Evolutionary conservation across 2,329 filamentous ascomycete species (phyloP).

Genomic region (Fusarium equiseti): DNA sequence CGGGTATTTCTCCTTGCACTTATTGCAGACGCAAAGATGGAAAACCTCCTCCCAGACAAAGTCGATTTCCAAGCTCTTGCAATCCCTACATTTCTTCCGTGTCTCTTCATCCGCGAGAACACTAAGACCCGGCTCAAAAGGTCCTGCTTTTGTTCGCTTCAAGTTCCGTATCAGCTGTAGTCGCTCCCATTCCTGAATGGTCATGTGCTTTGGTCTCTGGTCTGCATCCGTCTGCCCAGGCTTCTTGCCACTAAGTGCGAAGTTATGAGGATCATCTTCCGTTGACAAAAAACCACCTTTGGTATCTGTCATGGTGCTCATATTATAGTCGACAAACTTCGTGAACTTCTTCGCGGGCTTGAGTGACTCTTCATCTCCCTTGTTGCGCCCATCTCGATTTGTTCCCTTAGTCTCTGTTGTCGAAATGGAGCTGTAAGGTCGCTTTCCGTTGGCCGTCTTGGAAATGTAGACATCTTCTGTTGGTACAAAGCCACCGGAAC

Average conservation of each 20-base stretch:
- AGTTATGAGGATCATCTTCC: conserved; percentile 92
- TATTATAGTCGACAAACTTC: conserved; percentile 97
- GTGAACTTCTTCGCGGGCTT: conserved; percentile 88
- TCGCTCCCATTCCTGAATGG: conserved; percentile 89
- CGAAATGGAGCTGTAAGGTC: conserved; percentile 74
- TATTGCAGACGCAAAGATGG: conserved; percentile 77
- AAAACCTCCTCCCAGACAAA: conserved; percentile 95
- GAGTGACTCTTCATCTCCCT: conserved; percentile 64
- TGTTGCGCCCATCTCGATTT: conserved; percentile 75
- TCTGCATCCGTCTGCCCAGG: conserved; percentile 52
- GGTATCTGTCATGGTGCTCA: conserved; percentile 97
- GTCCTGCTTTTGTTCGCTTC: conserved; percentile 79
- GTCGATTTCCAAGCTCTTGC: conserved; percentile 86
- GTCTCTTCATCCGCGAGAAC: conserved; percentile 72
- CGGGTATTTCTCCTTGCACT: conserved; percentile 88
- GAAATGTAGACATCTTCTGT: conserved; percentile 72
- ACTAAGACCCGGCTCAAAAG: conserved; percentile 90
- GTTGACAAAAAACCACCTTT: conserved; percentile 94
- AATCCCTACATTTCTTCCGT: conserved; percentile 85
- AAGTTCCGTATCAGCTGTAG: conserved; percentile 80
- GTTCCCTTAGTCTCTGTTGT: conserved; percentile 62
- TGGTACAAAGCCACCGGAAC: conserved; percentile 77
- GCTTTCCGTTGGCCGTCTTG: conserved; percentile 68
- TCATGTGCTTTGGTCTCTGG: conserved; percentile 88
- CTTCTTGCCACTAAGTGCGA: conserved; percentile 69